Evolutionary conservation across 495 filamentous ascomycete genomes (phyloP).

Genomic region (Zalerion maritima): DNA sequence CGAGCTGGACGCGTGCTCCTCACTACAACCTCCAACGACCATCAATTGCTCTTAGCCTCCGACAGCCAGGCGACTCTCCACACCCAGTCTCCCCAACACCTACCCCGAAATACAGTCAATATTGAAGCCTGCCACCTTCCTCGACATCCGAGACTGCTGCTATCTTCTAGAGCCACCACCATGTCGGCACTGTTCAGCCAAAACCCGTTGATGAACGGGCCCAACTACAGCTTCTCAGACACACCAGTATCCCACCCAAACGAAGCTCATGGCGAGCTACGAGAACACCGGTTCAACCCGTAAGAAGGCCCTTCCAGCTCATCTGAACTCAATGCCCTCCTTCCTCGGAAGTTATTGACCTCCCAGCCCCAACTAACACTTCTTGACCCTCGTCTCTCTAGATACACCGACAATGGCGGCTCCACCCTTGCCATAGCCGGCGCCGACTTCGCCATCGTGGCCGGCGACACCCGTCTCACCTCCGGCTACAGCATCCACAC

Average conservation of each 20-base stretch:
- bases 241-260: conserved; percentile 25
- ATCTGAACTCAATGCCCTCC: conserved; percentile 1
- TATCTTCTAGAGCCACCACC: conserved; percentile 2
- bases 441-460: conserved; percentile 84
- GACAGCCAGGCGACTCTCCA: no score
- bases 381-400: conserved; percentile 22
- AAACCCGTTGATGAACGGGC: conserved; percentile 45
- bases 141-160: conserved; percentile 1
- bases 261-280: conserved; percentile 32
- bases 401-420: conserved; percentile 95
- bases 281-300: conserved; percentile 88
- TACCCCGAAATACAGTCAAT: no score
- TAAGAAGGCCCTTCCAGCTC: conserved; percentile 27
- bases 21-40: conserved; percentile 9
- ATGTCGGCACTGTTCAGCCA: conserved; percentile 48
- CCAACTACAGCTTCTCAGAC: conserved; percentile 44
- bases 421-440: conserved; percentile 92
- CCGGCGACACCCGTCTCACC: conserved; percentile 89
- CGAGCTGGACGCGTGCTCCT: conserved; percentile 32
- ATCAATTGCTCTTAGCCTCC: conserved; percentile 1
- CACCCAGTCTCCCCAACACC: no score
- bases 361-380: conserved; percentile 5
- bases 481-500: conserved; percentile 98
- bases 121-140: conserved; percentile 2
- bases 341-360: conserved; percentile 3